Evolutionary conservation across 108 stramenopile species (phyloP), one percentile per base, ranked within the genome.

Genomic region (Skeletonema potamos): DNA sequence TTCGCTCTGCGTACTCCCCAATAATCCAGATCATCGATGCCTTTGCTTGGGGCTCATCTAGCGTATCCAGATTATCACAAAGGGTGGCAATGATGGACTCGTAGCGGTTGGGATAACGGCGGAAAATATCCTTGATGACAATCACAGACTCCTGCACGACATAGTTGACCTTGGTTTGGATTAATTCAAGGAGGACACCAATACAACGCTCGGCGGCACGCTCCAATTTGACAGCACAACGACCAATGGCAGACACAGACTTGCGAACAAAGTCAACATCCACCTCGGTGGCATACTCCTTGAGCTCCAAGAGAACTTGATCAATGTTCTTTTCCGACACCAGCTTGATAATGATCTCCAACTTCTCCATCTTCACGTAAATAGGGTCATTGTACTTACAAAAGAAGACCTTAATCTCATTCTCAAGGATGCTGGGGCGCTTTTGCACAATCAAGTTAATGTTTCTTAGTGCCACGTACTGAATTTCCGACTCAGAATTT

Each of bases 341-440:
- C 13, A 99, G 86, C 58, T 97, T 98, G 82, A 99, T 99, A 76
- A 99, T 97, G 81, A 99, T 97, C 80, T 99, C 98, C 27, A 99
- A 82, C 80, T 99, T 99, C 75, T 99, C 98, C 98, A 99, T 97
- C 87, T 99, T 99, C 77, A 99, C 99, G 84, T 99, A 99, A 65
- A 99, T 99, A 13, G 99, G 99, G 82, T 99, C 99, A 82, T 99
- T 99, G 92, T 99, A 99, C 85, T 98, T 99, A 96, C 98, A 99
- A 71, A 99, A 99, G 91, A 99, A 99, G 67, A 99, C 98, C 79
- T 98, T 97, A 76, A 99, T 98, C 83, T 98, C 98, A 74, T 96
- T 93, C 83, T 98, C 95, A 43, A 99, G 82, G 66, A 99, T 98
- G 54, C 79, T 71, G 13, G 97, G 96, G 20, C 95, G 85, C 83